Percentiles rank a stretch among this genome's conserved stretches.
Evolutionary conservation across 768 basidiomycete species (phyloP).

Genomic region (Boletus vermiculosoides): DNA sequence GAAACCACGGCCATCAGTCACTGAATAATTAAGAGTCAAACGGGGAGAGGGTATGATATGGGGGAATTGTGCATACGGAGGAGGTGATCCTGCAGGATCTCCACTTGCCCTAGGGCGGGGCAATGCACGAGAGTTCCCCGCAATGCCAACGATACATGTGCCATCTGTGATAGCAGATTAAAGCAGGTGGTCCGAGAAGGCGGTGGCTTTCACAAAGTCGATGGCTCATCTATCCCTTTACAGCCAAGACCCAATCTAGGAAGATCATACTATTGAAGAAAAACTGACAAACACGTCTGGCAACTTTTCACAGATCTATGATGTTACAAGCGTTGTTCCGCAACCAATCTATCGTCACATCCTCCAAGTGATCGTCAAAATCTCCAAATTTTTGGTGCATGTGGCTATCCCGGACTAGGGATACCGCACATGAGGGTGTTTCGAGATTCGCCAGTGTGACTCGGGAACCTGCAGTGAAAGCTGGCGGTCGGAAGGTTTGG

Average conservation of each 20-base stretch:
- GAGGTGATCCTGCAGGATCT: conserved; percentile 56
- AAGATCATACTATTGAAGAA: not conserved
- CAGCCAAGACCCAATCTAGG: not conserved
- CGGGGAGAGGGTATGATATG: not conserved
- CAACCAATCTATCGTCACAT: conserved; percentile 56
- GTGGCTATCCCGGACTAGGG: conserved; percentile 48
- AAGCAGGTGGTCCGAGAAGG: not conserved
- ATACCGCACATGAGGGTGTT: conserved; percentile 46
- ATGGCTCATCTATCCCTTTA: not conserved
- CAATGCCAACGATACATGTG: conserved; percentile 24
- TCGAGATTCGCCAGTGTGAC: conserved; percentile 48
- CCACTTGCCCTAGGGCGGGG: conserved; percentile 48
- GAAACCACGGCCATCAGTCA: conserved; percentile 40
- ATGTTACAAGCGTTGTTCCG: conserved; percentile 37
- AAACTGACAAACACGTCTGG: not conserved
- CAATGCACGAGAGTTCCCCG: conserved; percentile 60
- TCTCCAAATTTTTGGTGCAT: conserved; percentile 65
- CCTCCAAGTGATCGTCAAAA: conserved; percentile 82
- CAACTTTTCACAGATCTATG: conserved; percentile 13
- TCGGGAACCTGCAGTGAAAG: conserved; percentile 46
- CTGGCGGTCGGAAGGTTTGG: conserved; percentile 33
- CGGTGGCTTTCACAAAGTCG: too few species aligned
- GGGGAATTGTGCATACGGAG: conserved; percentile 38
- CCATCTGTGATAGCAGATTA: conserved; percentile 8
- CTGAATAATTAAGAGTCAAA: conserved; percentile 23